Evolutionary conservation across 2,329 filamentous ascomycete genomes (phyloP).

Genomic region (Colletotrichum eremochloae): DNA sequence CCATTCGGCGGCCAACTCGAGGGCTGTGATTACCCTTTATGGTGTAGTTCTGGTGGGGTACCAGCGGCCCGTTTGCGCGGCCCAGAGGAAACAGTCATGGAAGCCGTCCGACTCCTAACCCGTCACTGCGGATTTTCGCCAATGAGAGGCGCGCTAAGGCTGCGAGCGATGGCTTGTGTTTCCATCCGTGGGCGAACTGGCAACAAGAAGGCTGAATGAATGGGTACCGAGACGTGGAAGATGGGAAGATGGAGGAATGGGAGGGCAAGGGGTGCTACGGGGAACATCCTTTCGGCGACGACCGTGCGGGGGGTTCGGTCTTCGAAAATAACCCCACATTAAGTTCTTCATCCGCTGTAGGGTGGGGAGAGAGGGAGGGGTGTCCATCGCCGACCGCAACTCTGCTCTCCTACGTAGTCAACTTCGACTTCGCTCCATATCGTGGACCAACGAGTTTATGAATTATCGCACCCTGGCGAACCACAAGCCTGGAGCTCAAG

Average conservation of each 20-base stretch:
- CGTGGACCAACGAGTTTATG: neutral
- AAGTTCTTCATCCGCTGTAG: constrained; percentile 9
- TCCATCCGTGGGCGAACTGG: neutral
- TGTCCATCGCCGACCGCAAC: neutral
- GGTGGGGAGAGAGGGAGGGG: too few relatives aligned
- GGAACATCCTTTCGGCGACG: constrained; percentile 22
- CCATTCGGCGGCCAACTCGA: constrained; percentile 33
- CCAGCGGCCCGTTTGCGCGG: constrained; percentile 39
- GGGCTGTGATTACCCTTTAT: constrained; percentile 34
- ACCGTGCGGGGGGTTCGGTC: constrained; percentile 23
- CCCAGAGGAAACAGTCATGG: constrained; percentile 14
- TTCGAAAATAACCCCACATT: constrained; percentile 17
- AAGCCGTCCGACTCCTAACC: neutral
- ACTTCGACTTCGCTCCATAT: constrained; percentile 28
- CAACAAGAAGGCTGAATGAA: neutral
- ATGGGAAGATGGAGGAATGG: neutral
- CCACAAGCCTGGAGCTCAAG: constrained; percentile 5
- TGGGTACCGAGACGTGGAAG: neutral
- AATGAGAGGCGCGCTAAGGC: constrained; percentile 17
- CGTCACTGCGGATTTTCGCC: constrained; percentile 9
- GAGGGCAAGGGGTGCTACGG: neutral
- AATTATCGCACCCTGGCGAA: constrained; percentile 34
- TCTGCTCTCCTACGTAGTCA: neutral
- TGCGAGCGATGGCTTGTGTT: constrained; percentile 7
- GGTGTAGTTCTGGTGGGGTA: constrained; percentile 31